Base-by-base conservation (phyloP, 257 asterid species). In the Przewalskia tangutica region DNA sequence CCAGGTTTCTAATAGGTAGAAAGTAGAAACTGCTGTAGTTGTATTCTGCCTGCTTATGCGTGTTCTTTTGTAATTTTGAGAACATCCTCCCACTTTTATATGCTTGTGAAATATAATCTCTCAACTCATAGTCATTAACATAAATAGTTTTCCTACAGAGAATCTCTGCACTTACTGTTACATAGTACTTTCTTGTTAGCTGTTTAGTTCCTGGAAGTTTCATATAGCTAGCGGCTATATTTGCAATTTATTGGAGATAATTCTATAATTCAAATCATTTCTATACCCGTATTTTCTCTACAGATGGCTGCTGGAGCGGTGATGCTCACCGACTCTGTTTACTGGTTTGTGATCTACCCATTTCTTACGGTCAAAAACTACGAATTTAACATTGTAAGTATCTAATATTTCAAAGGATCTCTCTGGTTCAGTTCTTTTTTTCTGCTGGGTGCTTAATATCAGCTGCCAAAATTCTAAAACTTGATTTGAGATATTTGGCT, bases 301-400 rank as follows among this genome's bases (percentile, higher is more conserved):
- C 95, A 95, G 99, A 88, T 91, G 91, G 90, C 95, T 64, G 97
- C 97, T 42, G 98, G 99, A 79, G 94, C 99, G 5, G 98, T 91
- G 82, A 87, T 92, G 87, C 88, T 95, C 84, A 93, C 99, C 1
- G 97, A 94, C 86, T 1, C 64, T 76, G 87, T 95, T 70, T 95
- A 95, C 86, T 94, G 99, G 99, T 75, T 80, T 38, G 85, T 95
- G 66, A 94, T 94, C 81, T 91, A 88, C 88, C 98, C 98, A 27
- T 93, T 93, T 80, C 88, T 94, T 82, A 88, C 86, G 34, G 91
- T 95, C 83, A 87, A 80, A 87, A 93, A 95, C 82, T 94, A 91
- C 70, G 95, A 94, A 83, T 82, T 89, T 91, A 89, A 84, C 84
- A 84, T 91, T 85, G 99, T 95, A 94, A 95, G 99, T 91, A 77